Base-by-base conservation (phyloP, 2,329 filamentous ascomycete genomes). In the Apiospora saccharicola region DNA sequence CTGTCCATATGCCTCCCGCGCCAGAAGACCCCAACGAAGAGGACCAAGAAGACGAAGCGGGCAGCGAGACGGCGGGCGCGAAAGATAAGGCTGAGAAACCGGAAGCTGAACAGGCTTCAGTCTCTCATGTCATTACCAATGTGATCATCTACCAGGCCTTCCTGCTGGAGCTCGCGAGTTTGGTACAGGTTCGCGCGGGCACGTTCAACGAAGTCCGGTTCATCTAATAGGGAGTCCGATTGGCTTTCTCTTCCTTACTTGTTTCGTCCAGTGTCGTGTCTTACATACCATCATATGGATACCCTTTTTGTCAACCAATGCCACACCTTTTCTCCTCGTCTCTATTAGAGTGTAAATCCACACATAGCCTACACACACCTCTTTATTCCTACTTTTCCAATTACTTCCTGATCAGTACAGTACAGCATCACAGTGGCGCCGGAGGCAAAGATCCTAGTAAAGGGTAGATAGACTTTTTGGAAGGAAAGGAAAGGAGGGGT, bases 61-160 rank as follows among this genome's bases (percentile, higher is more conserved):
- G 30, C 26, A 61, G 53, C 26, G 30, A 37, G 30, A 37, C 30
- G 0, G 22, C 22, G 22, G 57, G 34, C 6, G 77, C 76, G 34
- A 77, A 75, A 16, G 73, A 75, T 3, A 73, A 76, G n/a, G 75
- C 75, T 16, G 72, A 72, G 19, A 73, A 19, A 14, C 14, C 67
- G 67, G 12, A 44, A 7, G 74, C 82, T 6, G 83, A 81, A 68
- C 86, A 86, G 13, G 91, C 90, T 10, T 94, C 91, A 10, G 89
- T 96, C 5, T 94, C 92, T 53, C 93, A 96, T 79, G 85, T 96
- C 14, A 84, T 96, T 74, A 96, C 93, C 7, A 96, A 96, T 80
- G 90, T 93, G 53, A 89, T 96, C 72, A 89, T 96, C 69, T 85
- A 95, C 72, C 94, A 96, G 80, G 92, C 93, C 47, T 96, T 96